Percentiles rank a stretch among this genome's conserved stretches.
phyloP scores from a whole-genome alignment of 2,329 filamentous ascomycete genomes.

The Laburnicola sp. region DNA sequence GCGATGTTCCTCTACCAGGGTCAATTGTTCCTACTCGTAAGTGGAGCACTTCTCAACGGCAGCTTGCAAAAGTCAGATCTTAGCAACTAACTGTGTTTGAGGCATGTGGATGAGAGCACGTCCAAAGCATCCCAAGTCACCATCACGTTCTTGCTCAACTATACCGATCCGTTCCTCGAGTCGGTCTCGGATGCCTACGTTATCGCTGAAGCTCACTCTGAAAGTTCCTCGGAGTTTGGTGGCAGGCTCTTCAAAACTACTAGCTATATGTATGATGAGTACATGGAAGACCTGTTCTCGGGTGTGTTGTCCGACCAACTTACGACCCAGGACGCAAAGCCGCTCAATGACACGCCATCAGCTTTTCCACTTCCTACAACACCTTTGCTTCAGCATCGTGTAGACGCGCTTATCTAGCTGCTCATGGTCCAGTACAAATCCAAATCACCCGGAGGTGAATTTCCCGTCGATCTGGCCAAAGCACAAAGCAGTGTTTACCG shows the following conservation, averaged over 20 bases:
- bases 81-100: too few species aligned
- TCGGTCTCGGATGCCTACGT: constrained; percentile 13
- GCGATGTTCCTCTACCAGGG: neutral
- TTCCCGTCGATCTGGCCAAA: constrained; percentile 6
- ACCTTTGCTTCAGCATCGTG: neutral
- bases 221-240: neutral
- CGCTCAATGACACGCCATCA: too few species aligned
- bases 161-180: constrained; percentile 16
- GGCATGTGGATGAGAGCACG: neutral
- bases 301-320: too few species aligned
- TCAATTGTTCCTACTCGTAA: neutral
- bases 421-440: neutral
- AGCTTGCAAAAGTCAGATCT: neutral
- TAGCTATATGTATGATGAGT: neutral
- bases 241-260: neutral
- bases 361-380: too few species aligned
- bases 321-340: too few species aligned
- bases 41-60: neutral
- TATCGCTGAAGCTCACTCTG: constrained; percentile 2
- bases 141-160: constrained; percentile 15
- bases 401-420: neutral
- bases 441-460: neutral
- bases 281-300: neutral
- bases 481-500: constrained; percentile 13
- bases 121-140: neutral